Conservation (phyloP, 75 land plant species). For the Selaginella tamariscina region DNA sequence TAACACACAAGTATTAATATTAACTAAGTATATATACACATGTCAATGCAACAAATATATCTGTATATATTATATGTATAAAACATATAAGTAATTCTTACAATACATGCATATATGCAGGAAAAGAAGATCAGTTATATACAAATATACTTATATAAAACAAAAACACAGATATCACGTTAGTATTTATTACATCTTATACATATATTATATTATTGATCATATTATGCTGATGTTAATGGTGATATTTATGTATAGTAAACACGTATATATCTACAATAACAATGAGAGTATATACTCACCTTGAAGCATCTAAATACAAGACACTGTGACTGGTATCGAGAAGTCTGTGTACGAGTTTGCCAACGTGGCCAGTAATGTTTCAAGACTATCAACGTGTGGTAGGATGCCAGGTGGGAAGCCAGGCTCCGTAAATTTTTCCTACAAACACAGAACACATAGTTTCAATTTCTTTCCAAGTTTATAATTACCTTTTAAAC, state of each 20-base stretch:
- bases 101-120: too few relatives aligned
- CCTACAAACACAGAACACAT: not conserved
- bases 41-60: too few relatives aligned
- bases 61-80: too few relatives aligned
- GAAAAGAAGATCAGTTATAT: too few relatives aligned
- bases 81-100: too few relatives aligned
- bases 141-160: too few relatives aligned
- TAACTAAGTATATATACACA: not conserved
- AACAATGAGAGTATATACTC: not conserved
- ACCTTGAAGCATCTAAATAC: slow-evolving; percentile 13
- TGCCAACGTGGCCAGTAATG: slow-evolving; percentile 13
- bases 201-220: not conserved
- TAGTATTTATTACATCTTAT: too few relatives aligned
- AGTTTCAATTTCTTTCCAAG: not conserved
- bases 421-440: not conserved
- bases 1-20: too few relatives aligned
- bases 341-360: not conserved
- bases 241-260: not conserved
- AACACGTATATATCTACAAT: not conserved
- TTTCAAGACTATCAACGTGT: not conserved
- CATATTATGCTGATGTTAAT: not conserved
- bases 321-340: slow-evolving; percentile 14
- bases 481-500: not conserved
- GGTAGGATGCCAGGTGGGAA: not conserved
- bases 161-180: too few relatives aligned